A percentile compares a stretch with the other conserved stretches of the same genome.
Conservation (phyloP, 2,329 filamentous ascomycete genomes). For the Colletotrichum lupini region DNA sequence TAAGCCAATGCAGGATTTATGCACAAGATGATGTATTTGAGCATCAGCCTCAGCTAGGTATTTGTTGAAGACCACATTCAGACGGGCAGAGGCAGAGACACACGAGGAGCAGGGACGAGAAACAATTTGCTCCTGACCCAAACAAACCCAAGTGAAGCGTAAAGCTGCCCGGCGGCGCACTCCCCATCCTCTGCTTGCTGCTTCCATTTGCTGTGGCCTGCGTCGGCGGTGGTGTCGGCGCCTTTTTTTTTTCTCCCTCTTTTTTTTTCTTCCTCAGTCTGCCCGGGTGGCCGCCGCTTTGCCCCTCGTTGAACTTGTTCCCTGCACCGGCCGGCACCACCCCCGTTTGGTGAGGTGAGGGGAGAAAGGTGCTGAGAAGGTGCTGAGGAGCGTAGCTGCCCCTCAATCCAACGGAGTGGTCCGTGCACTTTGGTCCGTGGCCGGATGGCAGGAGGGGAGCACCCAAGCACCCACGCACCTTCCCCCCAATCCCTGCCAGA, state of each 20-base stretch:
- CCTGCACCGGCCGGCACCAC: neutral
- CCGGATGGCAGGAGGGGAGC: neutral
- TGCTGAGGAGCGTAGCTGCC: slow-evolving; percentile 13
- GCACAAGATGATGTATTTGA: slow-evolving; percentile 19
- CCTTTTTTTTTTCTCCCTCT: neutral
- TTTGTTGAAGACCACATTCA: slow-evolving; percentile 29
- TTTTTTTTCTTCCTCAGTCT: neutral
- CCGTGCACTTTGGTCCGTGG: neutral
- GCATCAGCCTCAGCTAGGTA: slow-evolving; percentile 22
- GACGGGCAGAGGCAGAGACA: slow-evolving; percentile 11
- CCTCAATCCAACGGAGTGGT: slow-evolving; percentile 15
- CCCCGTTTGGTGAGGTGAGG: neutral
- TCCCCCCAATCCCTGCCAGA: neutral
- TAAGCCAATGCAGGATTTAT: slow-evolving; percentile 11
- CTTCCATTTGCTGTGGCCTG: no score
- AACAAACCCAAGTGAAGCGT: neutral
- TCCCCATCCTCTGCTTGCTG: neutral
- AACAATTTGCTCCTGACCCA: slow-evolving; percentile 27
- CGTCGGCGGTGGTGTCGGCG: slow-evolving; percentile 5
- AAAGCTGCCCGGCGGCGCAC: neutral
- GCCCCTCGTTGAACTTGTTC: slow-evolving; percentile 21
- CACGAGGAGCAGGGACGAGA: slow-evolving; percentile 22
- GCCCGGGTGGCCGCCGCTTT: slow-evolving; percentile 1
- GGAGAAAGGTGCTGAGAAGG: slow-evolving; percentile 10
- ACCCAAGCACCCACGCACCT: neutral